Evolutionary conservation across 176 grass and related monocot species (phyloP), one percentile per base, ranked within the genome.

Genomic region (Oryza glaberrima): DNA sequence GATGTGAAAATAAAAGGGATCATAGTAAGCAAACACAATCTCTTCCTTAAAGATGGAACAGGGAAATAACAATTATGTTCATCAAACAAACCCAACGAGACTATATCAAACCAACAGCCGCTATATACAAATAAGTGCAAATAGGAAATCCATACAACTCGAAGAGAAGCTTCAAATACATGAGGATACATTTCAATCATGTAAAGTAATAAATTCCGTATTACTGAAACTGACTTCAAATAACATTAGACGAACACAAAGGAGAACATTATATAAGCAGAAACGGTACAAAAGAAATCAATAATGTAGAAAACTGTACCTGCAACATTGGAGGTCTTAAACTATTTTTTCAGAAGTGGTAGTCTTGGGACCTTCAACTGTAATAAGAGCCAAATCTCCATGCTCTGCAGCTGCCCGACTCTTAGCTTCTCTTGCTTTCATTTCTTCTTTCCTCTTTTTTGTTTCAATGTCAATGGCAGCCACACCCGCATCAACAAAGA

Each of bases 401-500:
- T 98, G 96, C 44, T 92, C 91, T 85, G 78, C 80, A 82, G 86
- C 91, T 61, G 90, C 93, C 26, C 38, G 80, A 80, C 75, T 94
- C 81, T 98, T 93, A 54, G 91, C 96, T 92, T 98, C 93, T 88
- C 74, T 95, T 76, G 85, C 85, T 91, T 98, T 95, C 89, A 98
- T 92, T 95, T 98, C 93, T 88, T 98, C 93, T 88, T 98, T 95
- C 77, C 71, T 95, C 81, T 80, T 98, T 82, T 91, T 98, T 63
- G 96, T 95, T 87, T 98, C 93, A 67, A 98, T 92, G 69, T 98
- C 96, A 83, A 99, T 86, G 60, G 85, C 72, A 70, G 96, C 93
- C 78, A 99, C 91, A 65, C 96, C 96, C 88, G 93, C 93, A 88
- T 99, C 96, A 34, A 99, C 96, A 89, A 94, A 98, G 51, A 99